Percentiles rank a stretch among this genome's conserved stretches.
Conservation (phyloP, 2,329 filamentous ascomycete genomes). For the Claviceps sp. region DNA sequence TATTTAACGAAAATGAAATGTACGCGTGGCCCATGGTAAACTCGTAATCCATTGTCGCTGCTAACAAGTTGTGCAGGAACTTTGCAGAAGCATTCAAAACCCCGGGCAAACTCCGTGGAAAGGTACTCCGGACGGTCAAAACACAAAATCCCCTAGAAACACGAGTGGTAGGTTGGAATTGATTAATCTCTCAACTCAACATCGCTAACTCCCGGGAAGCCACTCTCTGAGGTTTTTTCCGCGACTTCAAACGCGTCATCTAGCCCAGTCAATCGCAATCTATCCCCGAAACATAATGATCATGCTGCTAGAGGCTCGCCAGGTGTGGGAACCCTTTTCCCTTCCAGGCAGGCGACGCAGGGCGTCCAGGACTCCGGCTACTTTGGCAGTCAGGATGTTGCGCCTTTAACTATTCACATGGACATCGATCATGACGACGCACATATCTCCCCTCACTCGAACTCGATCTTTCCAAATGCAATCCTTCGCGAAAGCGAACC, state of each 20-base stretch:
- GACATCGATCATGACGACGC: constrained; percentile 11
- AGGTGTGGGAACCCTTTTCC: constrained; percentile 18
- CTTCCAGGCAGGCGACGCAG: constrained; percentile 15
- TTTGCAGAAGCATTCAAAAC: constrained; percentile 95
- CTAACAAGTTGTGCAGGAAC: constrained; percentile 43
- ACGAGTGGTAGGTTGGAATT: constrained; percentile 43
- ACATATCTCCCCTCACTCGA: constrained; percentile 10
- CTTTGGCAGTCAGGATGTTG: constrained; percentile 47
- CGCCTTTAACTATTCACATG: constrained; percentile 13
- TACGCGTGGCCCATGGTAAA: constrained; percentile 26
- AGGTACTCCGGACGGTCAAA: constrained; percentile 60
- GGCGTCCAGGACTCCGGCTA: constrained; percentile 51
- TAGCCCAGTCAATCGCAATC: constrained; percentile 33
- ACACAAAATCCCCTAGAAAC: constrained; percentile 44
- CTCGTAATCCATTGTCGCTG: too few species aligned
- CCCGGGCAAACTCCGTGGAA: constrained; percentile 68
- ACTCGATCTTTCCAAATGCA: constrained; percentile 7
- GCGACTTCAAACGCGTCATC: constrained; percentile 42
- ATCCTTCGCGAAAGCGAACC: constrained; percentile 11
- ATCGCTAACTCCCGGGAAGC: constrained; percentile 28
- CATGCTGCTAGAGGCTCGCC: constrained; percentile 29
- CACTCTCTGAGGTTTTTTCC: constrained; percentile 45
- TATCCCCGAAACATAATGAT: constrained; percentile 45
- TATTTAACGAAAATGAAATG: constrained; percentile 80
- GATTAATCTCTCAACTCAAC: background rate